phyloP scores from a whole-genome alignment of 345 rosid genomes.

The Lepidium africanum region DNA sequence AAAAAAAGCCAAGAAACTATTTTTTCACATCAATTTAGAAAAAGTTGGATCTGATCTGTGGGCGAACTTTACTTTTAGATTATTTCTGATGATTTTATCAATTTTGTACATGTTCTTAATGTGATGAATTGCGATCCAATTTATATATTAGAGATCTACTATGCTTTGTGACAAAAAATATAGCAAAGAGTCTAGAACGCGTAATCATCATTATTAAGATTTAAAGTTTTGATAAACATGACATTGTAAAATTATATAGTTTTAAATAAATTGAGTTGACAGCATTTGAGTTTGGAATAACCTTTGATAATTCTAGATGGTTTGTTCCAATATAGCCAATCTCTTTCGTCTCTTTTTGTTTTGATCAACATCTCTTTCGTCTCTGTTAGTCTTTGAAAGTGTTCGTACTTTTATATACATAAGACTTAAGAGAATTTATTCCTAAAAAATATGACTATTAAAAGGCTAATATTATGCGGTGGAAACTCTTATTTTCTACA shows the following conservation, averaged over 20 bases:
- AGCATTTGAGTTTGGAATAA: neutral
- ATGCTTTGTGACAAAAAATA: neutral
- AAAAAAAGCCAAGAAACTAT: neutral
- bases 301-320: neutral
- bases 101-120: neutral
- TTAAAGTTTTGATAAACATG: neutral
- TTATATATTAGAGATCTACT: neutral
- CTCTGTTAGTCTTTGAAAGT: neutral
- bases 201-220: neutral
- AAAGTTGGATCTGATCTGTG: neutral
- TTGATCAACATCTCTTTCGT: neutral
- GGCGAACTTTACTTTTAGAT: neutral
- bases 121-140: neutral
- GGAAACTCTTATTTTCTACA: constrained; percentile 7
- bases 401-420: neutral
- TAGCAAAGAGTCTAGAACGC: neutral
- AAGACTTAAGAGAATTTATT: too few relatives aligned
- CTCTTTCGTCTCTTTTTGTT: too few relatives aligned
- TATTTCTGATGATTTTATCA: neutral
- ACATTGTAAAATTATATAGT: neutral
- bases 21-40: neutral
- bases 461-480: neutral
- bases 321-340: neutral
- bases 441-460: neutral
- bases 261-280: neutral